A percentile compares a stretch with the other conserved stretches of the same genome.
Conservation (phyloP, 495 filamentous ascomycete genomes). For the Bacidia gigantensis region DNA sequence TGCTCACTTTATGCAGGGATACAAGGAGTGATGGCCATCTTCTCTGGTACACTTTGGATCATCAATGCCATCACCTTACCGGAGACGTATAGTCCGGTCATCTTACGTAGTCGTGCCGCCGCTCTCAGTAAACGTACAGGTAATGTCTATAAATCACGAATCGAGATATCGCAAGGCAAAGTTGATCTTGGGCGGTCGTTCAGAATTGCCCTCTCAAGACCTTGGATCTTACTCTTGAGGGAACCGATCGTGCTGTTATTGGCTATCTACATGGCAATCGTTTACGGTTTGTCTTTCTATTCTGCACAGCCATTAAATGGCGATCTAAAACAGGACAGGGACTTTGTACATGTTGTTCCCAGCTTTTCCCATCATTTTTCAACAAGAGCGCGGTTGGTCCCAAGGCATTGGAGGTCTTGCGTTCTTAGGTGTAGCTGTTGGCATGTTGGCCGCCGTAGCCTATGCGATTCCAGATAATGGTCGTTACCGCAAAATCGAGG, state of each 20-base stretch:
- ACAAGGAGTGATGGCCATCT: constrained; percentile 31
- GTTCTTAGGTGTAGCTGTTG: constrained; percentile 69
- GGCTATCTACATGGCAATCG: constrained; percentile 7
- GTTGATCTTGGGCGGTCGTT: constrained; percentile 8
- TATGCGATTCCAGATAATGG: constrained; percentile 7
- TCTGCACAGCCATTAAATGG: background rate
- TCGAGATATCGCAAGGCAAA: constrained; percentile 4
- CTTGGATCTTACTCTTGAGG: constrained; percentile 17
- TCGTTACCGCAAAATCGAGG: constrained; percentile 6
- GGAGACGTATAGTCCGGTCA: constrained; percentile 55
- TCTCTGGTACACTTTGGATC: constrained; percentile 41
- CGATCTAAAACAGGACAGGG: no score
- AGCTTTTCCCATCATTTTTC: constrained; percentile 67
- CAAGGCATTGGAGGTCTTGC: constrained; percentile 58
- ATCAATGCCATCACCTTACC: constrained; percentile 52
- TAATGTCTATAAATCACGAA: constrained; percentile 12
- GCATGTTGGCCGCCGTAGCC: constrained; percentile 33
- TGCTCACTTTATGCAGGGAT: no score
- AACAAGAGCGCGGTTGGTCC: constrained; percentile 57
- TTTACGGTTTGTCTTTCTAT: background rate
- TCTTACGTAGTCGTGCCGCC: constrained; percentile 43
- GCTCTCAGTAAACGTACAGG: constrained; percentile 44
- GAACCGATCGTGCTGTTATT: constrained; percentile 18
- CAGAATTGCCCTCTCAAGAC: constrained; percentile 13
- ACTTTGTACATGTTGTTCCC: constrained; percentile 39